Conservation (phyloP, 768 basidiomycete genomes). For the Amanita rimosa region DNA sequence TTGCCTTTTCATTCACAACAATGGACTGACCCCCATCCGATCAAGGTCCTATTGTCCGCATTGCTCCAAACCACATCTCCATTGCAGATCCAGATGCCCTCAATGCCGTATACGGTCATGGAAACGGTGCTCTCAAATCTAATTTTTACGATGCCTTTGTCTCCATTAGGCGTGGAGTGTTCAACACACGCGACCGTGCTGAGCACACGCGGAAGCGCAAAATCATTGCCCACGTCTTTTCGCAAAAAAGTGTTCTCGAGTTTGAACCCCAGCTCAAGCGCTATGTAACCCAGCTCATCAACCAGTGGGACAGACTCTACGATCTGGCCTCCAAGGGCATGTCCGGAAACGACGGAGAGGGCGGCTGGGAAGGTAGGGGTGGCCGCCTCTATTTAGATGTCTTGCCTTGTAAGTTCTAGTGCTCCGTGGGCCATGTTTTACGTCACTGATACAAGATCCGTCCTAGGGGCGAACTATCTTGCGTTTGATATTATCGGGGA, state of each 20-base stretch:
- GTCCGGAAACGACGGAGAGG: slow-evolving; percentile 50
- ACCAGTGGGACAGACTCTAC: slow-evolving; percentile 68
- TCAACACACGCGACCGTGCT: slow-evolving; percentile 66
- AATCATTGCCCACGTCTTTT: slow-evolving; percentile 79
- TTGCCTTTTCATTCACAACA: not conserved
- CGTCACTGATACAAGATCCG: slow-evolving; percentile 2
- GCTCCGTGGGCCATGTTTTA: not conserved
- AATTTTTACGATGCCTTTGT: slow-evolving; percentile 77
- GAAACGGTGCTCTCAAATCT: slow-evolving; percentile 74
- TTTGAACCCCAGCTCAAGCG: slow-evolving; percentile 71
- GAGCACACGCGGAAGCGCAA: slow-evolving; percentile 88
- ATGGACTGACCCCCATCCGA: not conserved
- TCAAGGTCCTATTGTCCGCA: slow-evolving; percentile 55
- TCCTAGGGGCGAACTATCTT: slow-evolving; percentile 40
- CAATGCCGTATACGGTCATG: slow-evolving; percentile 65
- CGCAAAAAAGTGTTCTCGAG: slow-evolving; percentile 74
- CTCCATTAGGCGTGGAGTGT: slow-evolving; percentile 59
- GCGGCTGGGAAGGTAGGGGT: slow-evolving; percentile 48
- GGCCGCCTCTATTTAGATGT: slow-evolving; percentile 67
- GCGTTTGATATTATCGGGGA: slow-evolving; percentile 74
- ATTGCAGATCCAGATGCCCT: slow-evolving; percentile 73
- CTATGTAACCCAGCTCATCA: slow-evolving; percentile 47
- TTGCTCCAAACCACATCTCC: slow-evolving; percentile 71
- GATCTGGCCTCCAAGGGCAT: slow-evolving; percentile 42
- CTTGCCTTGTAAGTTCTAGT: slow-evolving; percentile 47